Base-by-base conservation (phyloP, 495 filamentous ascomycete species). In the Pyrenula aspistea region DNA sequence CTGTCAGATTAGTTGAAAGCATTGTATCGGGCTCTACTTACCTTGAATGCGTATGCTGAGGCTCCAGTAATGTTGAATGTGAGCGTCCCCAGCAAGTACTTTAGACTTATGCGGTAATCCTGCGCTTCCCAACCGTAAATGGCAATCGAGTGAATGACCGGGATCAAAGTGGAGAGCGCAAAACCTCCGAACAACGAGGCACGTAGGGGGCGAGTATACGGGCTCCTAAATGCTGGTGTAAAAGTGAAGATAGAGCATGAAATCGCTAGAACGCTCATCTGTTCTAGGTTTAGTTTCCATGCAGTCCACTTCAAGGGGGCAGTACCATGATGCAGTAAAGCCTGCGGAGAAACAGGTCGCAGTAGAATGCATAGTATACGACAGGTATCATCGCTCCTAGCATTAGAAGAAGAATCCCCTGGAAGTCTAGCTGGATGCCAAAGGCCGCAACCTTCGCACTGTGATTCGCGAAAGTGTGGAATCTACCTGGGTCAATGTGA, bases 401-500 rank as follows among this genome's bases (percentile, higher is more conserved):
- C 72, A 80, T 81, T 10, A 82, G 64, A 10, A 78, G 56, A 12
- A 82, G 64, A 51, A 83, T 74, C 19, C 80, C 77, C 51, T 73
- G 65, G 58, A 76, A 75, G 59, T 82, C 77, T 11, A 80, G 61
- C 53, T 75, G 71, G 51, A 74, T 65, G 11, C 71, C 73, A 1
- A 75, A 57, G 12, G 51, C 59, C 23, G 69, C 68, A 15, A 73
- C 59, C 1, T 61, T 49, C 20, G 65, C 59, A 56, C 68, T 75
- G 60, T 82, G 78, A 53, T 76, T 77, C 55, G 70, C 68, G 49
- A 81, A 65, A 0, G 74, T 73, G 61, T 83, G 78, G 61, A 71
- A 79, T 12, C 56, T 66, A 22, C 25, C 65, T 73, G 47, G 36
- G 48, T 25, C 52, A 19, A 51, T 59, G 52, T 65, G 25, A 53